Evolutionary conservation across 208 protist genomes (phyloP), one percentile per base, ranked within the genome.

Genomic region (Acanthamoeba quina): DNA sequence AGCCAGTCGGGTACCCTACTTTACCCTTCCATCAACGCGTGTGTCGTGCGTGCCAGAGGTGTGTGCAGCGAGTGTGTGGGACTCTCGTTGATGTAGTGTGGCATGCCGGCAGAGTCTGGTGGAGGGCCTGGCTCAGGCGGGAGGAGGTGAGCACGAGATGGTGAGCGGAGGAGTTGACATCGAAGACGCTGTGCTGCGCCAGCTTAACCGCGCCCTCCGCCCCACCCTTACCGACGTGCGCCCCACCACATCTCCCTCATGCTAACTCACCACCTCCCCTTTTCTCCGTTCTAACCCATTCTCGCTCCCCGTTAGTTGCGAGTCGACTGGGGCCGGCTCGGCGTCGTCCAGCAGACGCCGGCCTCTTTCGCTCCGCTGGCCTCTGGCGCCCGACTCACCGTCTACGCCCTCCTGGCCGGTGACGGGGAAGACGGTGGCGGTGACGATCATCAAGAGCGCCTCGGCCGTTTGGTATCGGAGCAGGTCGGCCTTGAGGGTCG

Each of bases 131-230:
- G 72, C 72, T 24, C 31, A 54, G 15, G 72, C 72, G 1, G 72
- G 72, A 54, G 72, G 72, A 11, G 72, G 72, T 11, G 37, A 80
- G 37, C 72, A 80, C 37, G 72, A 80, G 37, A 80, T 80, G 72
- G 72, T 80, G 15, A 24, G 37, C 31, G 21, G 72, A 29, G 72
- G 24, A 17, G 44, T 54, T 4, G 72, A 80, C 72, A 52, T 80
- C 11, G 72, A 80, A 80, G 72, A 80, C 29, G 72, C 72, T 0
- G 72, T 80, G 21, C 19, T 80, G 5, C 72, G 72, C n/a, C 72
- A 80, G 19, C 72, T 80, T 21, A 44, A 49, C 37, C 72, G 72
- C 7, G 72, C 72, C 31, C 6, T 80, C 2, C 19, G 41, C 7
- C 72, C 72, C 5, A 19, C 3, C 24, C 31, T 80, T 3, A 24